phyloP scores from a whole-genome alignment of 2,329 filamentous ascomycete genomes.

The Akanthomyces uredinophilus region DNA sequence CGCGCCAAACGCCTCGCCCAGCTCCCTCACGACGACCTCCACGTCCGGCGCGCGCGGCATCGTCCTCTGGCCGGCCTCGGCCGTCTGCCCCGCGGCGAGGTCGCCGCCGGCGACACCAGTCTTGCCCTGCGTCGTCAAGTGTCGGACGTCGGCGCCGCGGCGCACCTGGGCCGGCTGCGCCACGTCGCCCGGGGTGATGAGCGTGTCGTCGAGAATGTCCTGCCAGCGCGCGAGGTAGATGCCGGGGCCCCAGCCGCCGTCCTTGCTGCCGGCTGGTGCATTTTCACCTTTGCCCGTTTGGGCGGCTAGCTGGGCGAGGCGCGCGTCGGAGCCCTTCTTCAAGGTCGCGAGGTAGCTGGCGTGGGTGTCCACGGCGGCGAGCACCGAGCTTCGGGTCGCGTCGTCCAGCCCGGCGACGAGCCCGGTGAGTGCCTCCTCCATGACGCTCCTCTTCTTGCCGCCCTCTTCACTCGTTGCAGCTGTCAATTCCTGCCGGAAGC shows the following conservation, averaged over 20 bases:
- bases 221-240: conserved; percentile 71
- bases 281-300: conserved; percentile 21
- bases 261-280: neutral
- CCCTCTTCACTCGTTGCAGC: conserved; percentile 20
- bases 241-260: conserved; percentile 57
- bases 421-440: conserved; percentile 35
- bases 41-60: conserved; percentile 37
- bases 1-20: conserved; percentile 21
- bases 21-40: conserved; percentile 33
- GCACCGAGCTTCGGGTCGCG: conserved; percentile 40
- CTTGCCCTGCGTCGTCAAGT: conserved; percentile 38
- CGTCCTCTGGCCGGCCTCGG: conserved; percentile 24
- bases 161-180: conserved; percentile 44
- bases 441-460: conserved; percentile 25
- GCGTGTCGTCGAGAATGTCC: conserved; percentile 61
- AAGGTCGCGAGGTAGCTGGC: conserved; percentile 54
- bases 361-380: conserved; percentile 54
- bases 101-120: conserved; percentile 28
- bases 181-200: conserved; percentile 56
- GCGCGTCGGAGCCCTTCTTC: conserved; percentile 45
- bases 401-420: conserved; percentile 43
- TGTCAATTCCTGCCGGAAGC: conserved; percentile 47
- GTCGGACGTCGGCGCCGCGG: conserved; percentile 47
- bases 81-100: conserved; percentile 22
- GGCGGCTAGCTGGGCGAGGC: conserved; percentile 54